Evolutionary conservation across 352 stramenopile genomes (phyloP).

Genomic region (Pythium monospermum): DNA sequence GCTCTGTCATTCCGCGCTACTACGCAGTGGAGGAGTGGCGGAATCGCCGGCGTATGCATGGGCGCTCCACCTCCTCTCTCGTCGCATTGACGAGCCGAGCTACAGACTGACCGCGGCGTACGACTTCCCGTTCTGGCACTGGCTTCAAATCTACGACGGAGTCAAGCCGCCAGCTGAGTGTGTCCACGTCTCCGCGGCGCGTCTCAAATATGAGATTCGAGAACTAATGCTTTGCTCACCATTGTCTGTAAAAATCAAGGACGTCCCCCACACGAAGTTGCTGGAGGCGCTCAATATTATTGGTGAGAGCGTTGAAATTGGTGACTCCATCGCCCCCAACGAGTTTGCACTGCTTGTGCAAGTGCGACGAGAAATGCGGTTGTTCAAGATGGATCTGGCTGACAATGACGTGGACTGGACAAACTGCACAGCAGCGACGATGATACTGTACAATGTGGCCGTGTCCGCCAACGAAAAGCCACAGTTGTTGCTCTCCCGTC

Average conservation of each 20-base stretch:
- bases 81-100: background rate
- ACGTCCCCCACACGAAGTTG: background rate
- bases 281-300: background rate
- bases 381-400: background rate
- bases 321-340: background rate
- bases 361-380: background rate
- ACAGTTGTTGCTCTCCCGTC: background rate
- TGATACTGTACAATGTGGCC: slow-evolving; percentile 1
- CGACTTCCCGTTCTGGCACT: background rate
- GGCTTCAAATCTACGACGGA: background rate
- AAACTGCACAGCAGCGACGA: background rate
- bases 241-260: background rate
- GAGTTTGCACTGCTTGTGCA: slow-evolving; percentile 2
- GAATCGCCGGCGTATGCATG: background rate
- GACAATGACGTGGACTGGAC: background rate
- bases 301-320: background rate
- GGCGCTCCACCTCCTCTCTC: background rate
- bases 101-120: slow-evolving; percentile 1
- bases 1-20: slow-evolving; percentile 1
- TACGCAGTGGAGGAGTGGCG: background rate
- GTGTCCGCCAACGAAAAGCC: slow-evolving; percentile 5
- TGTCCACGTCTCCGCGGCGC: background rate
- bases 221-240: background rate
- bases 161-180: background rate
- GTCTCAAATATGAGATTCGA: background rate